phyloP scores from a whole-genome alignment of 2,329 filamentous ascomycete genomes.

The Neopestalotiopsis clavispora region DNA sequence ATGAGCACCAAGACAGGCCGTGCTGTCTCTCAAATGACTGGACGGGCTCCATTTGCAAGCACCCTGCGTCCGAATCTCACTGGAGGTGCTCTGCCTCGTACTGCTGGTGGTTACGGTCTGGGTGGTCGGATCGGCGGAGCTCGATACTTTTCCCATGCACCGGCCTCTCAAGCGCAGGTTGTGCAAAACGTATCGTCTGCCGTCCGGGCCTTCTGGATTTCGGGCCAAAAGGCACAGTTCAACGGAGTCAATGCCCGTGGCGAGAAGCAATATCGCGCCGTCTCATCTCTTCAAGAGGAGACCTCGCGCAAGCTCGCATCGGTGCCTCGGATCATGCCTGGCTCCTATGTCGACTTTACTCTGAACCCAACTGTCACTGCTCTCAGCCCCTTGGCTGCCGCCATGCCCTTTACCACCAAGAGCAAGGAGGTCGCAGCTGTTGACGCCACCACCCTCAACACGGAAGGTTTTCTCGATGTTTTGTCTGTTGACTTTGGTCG shows the following conservation, averaged over 20 bases:
- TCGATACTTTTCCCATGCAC: conserved; percentile 88
- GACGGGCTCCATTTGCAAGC: conserved; percentile 83
- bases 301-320: conserved; percentile 69
- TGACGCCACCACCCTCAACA: conserved; percentile 70
- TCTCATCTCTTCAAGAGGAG: conserved; percentile 78
- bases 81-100: conserved; percentile 81
- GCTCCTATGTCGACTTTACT: conserved; percentile 87
- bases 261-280: conserved; percentile 77
- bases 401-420: conserved; percentile 51
- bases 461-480: conserved; percentile 81
- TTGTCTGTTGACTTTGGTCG: conserved; percentile 88
- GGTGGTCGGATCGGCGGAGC: conserved; percentile 74
- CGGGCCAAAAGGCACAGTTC: conserved; percentile 85
- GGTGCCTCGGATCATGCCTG: conserved; percentile 62
- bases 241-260: conserved; percentile 77
- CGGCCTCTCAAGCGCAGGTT: conserved; percentile 85
- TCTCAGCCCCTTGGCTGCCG: conserved; percentile 71
- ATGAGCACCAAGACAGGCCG: conserved; percentile 54
- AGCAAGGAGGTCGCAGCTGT: conserved; percentile 44
- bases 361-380: conserved; percentile 90
- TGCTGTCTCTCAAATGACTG: conserved; percentile 65
- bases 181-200: conserved; percentile 95
- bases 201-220: conserved; percentile 89
- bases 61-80: conserved; percentile 91
- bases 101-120: conserved; percentile 85